phyloP scores from a whole-genome alignment of 768 basidiomycete species.

The Strobilomyces confusus region DNA sequence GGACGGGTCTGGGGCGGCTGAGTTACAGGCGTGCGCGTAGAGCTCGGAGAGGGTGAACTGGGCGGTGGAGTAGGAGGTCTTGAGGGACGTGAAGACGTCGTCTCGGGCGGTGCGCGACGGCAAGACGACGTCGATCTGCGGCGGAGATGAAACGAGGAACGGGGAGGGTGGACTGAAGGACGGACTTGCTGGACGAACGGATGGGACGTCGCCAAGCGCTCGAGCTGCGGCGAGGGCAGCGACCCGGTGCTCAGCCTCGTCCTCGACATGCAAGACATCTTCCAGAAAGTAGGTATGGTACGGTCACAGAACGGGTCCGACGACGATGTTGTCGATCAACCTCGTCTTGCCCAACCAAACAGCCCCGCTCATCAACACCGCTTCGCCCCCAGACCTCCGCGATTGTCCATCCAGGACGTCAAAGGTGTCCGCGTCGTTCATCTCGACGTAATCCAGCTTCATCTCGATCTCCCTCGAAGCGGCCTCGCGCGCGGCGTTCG shows the following conservation, averaged over 20 bases:
- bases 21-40: constrained; percentile 34
- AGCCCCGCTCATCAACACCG: constrained; percentile 79
- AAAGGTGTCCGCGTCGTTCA: constrained; percentile 81
- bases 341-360: constrained; percentile 83
- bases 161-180: not conserved
- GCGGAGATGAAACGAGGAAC: constrained; percentile 2
- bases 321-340: constrained; percentile 87
- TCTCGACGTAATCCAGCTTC: constrained; percentile 78
- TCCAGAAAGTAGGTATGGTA: not conserved
- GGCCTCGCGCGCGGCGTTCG: constrained; percentile 28
- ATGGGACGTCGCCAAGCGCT: constrained; percentile 37
- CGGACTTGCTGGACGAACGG: constrained; percentile 54
- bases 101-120: constrained; percentile 42
- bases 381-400: constrained; percentile 27
- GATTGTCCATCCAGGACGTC: constrained; percentile 45
- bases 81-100: constrained; percentile 37
- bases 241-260: constrained; percentile 19
- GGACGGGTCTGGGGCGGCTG: constrained; percentile 12
- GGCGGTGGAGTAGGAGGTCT: constrained; percentile 44
- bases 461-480: constrained; percentile 46
- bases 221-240: constrained; percentile 28
- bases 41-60: constrained; percentile 43
- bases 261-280: constrained; percentile 21
- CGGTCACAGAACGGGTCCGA: constrained; percentile 27
- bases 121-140: constrained; percentile 61